Evolutionary conservation across 441 rosid genomes (phyloP).

Genomic region (Pelargonium exstipulatum): DNA sequence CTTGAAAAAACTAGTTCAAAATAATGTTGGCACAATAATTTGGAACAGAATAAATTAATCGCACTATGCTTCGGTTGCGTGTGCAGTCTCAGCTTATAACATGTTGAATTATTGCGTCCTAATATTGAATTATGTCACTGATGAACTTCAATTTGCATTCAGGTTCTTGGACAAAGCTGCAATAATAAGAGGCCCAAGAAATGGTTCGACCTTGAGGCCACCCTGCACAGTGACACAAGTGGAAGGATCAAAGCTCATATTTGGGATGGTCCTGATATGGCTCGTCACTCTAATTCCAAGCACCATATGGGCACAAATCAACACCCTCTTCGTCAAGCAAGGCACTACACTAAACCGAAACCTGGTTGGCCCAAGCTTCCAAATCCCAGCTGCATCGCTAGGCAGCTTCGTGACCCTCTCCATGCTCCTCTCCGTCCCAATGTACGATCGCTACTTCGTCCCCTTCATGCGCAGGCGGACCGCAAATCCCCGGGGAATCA

Average conservation of each 20-base stretch:
- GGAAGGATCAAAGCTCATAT: constrained; percentile 81
- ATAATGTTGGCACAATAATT: too few relatives aligned
- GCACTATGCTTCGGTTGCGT: too few relatives aligned
- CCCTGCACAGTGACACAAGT: constrained; percentile 71
- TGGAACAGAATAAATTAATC: too few relatives aligned
- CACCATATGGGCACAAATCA: constrained; percentile 58
- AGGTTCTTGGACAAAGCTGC: constrained; percentile 73
- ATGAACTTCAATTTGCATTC: constrained; percentile 11
- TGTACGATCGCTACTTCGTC: constrained; percentile 46
- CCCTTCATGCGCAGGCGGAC: constrained; percentile 33
- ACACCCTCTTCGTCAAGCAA: constrained; percentile 76
- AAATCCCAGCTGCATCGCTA: constrained; percentile 68
- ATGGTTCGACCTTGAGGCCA: constrained; percentile 41
- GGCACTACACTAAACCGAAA: constrained; percentile 63
- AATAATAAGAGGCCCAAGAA: constrained; percentile 41
- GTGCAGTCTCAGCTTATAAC: too few relatives aligned
- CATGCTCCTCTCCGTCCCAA: constrained; percentile 57
- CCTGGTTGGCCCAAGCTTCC: constrained; percentile 42
- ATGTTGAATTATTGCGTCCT: too few relatives aligned
- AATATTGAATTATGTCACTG: background rate
- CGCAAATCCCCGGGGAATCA: constrained; percentile 69
- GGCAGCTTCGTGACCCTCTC: constrained; percentile 54
- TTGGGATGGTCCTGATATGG: constrained; percentile 65
- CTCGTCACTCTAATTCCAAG: constrained; percentile 63
- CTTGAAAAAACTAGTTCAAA: too few relatives aligned